phyloP scores from a whole-genome alignment of 2,329 filamentous ascomycete genomes.

The Cordyceps tenuipes region DNA sequence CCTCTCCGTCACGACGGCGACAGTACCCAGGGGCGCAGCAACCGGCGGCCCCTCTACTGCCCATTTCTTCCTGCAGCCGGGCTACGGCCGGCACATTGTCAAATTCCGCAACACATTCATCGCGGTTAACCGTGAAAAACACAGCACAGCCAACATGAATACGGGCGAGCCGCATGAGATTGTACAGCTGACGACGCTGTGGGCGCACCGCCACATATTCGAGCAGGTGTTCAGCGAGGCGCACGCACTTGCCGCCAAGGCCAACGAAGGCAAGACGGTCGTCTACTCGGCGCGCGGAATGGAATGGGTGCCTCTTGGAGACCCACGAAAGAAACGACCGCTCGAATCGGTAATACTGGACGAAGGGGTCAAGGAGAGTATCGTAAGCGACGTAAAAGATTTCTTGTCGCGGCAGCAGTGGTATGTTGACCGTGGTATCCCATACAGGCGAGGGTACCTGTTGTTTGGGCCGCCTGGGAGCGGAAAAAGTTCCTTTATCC shows the following conservation, averaged over 20 bases:
- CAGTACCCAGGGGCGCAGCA: conserved; percentile 50
- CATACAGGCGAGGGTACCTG: conserved; percentile 82
- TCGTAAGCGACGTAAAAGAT: conserved; percentile 73
- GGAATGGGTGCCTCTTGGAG: conserved; percentile 78
- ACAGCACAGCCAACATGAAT: conserved; percentile 69
- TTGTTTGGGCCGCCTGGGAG: conserved; percentile 84
- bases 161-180: conserved; percentile 92
- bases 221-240: conserved; percentile 85
- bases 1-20: conserved; percentile 49
- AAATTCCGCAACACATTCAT: conserved; percentile 84
- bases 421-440: conserved; percentile 93
- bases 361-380: conserved; percentile 69
- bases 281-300: conserved; percentile 82
- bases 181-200: conserved; percentile 83
- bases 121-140: conserved; percentile 76
- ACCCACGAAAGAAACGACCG: conserved; percentile 77
- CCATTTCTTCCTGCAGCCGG: conserved; percentile 81
- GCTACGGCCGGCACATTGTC: conserved; percentile 81
- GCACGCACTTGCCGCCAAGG: conserved; percentile 67
- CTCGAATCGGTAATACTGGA: conserved; percentile 83
- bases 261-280: conserved; percentile 84
- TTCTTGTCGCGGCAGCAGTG: conserved; percentile 73
- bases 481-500: conserved; percentile 93
- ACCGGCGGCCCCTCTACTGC: conserved; percentile 61
- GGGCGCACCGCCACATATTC: conserved; percentile 81